phyloP scores from a whole-genome alignment of 2,329 filamentous ascomycete species.

The Apiospora sp. region DNA sequence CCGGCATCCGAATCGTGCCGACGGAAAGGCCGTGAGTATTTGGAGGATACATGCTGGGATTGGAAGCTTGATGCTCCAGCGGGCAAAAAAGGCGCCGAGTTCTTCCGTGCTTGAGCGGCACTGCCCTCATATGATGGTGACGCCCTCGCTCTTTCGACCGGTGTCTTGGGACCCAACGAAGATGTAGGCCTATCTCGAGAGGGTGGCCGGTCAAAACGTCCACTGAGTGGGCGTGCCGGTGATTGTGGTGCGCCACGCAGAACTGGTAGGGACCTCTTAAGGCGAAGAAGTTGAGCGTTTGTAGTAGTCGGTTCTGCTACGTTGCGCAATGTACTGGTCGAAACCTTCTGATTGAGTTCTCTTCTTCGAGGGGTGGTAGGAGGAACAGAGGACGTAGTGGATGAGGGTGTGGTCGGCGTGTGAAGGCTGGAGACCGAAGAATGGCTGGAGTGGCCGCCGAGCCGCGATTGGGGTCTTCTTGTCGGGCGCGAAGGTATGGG shows the following conservation, averaged over 20 bases:
- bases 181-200: conserved; percentile 66
- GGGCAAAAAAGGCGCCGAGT: conserved; percentile 78
- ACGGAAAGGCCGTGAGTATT: conserved; percentile 73
- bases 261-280: conserved; percentile 71
- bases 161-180: conserved; percentile 72
- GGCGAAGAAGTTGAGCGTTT: conserved; percentile 68
- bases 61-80: conserved; percentile 76
- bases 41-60: conserved; percentile 80
- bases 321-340: conserved; percentile 60
- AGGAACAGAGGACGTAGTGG: conserved; percentile 60
- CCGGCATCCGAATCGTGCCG: conserved; percentile 83
- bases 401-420: conserved; percentile 61
- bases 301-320: conserved; percentile 66
- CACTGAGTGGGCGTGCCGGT: conserved; percentile 56
- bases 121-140: conserved; percentile 58
- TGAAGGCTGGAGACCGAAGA: conserved; percentile 72
- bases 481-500: conserved; percentile 64
- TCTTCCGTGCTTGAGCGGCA: conserved; percentile 62
- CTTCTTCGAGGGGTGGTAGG: conserved; percentile 68
- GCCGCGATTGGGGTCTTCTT: conserved; percentile 70
- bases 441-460: conserved; percentile 71
- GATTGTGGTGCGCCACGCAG: conserved; percentile 59
- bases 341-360: conserved; percentile 64
- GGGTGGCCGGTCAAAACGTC: conserved; percentile 64
- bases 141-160: conserved; percentile 67